Base-by-base conservation (phyloP, 1,139 yeast species). In the Nakaseomyces sp. region DNA sequence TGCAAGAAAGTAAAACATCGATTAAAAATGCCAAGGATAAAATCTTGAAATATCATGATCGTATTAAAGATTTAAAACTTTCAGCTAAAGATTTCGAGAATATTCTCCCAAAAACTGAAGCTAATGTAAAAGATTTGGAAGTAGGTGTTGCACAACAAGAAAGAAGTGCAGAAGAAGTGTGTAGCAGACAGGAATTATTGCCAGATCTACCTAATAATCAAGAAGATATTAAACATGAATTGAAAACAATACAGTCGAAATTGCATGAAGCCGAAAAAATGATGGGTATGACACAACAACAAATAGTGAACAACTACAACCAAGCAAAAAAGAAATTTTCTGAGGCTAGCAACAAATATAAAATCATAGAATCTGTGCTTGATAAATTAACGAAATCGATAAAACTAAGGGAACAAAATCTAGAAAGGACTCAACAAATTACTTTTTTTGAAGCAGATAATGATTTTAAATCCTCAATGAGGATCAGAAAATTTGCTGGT, bases 401-500 rank as follows among this genome's bases (percentile, higher is more conserved):
- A 35, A 66, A 68, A 40, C 68, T 68, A 7, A 70, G 91, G 56
- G 60, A 74, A 28, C 68, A 68, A 32, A 73, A 76, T 43, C 67
- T 79, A 44, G 67, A 71, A 38, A 70, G 72, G 16, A 72, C 81
- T 0, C 71, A 71, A 36, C 62, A 63, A 29, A 51, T 60, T 25
- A 64, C 73, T 1, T 71, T 73, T 45, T 57, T 64, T 36, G 70
- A 67, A 24, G 79, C 77, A 15, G 73, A 71, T 46, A 54, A 64
- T 32, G 77, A 72, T 44, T 83, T 83, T 58, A 78, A 77, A 51
- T 67, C 71, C 37, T 76, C 87, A 0, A 64, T 83, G 51, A 74
- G 71, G 40, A 66, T 76, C 37, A 76, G 97, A 62, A 87, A 87
- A 2, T 88, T 84, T 59, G 72, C 73, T 15, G 98, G 98, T 12